phyloP scores from a whole-genome alignment of 192 early-diverging fungal genomes.

The Phycomyces nitens region DNA sequence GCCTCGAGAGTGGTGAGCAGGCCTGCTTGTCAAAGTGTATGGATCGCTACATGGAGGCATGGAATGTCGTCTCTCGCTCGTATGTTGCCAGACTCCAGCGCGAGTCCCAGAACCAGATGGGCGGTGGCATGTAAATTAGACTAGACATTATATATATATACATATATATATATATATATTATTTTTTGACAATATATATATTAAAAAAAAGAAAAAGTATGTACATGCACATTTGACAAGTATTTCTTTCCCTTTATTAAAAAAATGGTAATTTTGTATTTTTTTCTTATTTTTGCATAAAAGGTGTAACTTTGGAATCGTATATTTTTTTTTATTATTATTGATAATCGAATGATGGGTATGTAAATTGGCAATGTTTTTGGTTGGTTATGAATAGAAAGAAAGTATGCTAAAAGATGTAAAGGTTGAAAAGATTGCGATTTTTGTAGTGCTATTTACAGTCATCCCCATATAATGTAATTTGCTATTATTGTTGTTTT shows the following conservation, averaged over 20 bases:
- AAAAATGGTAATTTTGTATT: too few species aligned
- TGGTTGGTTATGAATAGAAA: constrained; percentile 1
- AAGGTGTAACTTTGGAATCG: too few species aligned
- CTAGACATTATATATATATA: not conserved
- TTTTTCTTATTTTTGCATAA: too few species aligned
- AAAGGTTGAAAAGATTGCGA: not conserved
- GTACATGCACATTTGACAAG: too few species aligned
- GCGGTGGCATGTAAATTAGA: constrained; percentile 22
- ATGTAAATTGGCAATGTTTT: constrained; percentile 14
- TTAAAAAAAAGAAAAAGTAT: too few species aligned
- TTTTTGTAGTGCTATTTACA: constrained; percentile 10
- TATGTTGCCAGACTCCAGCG: constrained; percentile 73
- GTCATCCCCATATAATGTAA: constrained; percentile 8
- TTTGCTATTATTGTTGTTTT: constrained; percentile 10
- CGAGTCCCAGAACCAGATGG: constrained; percentile 44
- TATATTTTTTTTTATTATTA: too few species aligned
- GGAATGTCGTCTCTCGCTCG: constrained; percentile 76
- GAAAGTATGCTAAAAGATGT: not conserved
- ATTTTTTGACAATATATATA: too few species aligned
- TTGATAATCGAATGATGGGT: too few species aligned
- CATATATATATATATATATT: constrained; percentile 14
- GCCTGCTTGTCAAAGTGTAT: constrained; percentile 76
- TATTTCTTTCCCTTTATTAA: too few species aligned
- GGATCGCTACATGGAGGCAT: constrained; percentile 86
- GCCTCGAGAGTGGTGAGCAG: constrained; percentile 67